Percentiles rank a stretch among this genome's conserved stretches.
phyloP scores from a whole-genome alignment of 345 rosid species.

The Nasturtium officinale region DNA sequence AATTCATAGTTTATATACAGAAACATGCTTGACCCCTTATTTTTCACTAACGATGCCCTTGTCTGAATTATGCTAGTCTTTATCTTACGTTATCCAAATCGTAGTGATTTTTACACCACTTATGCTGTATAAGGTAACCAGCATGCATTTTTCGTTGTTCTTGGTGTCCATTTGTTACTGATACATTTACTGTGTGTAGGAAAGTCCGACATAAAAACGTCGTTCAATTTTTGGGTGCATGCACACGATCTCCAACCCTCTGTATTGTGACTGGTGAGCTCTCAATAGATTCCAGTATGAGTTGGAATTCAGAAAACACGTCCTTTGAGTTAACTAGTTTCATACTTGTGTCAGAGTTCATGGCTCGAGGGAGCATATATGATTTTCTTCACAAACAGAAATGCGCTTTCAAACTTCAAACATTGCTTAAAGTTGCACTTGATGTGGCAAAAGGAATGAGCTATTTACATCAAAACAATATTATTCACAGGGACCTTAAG shows the following conservation, averaged over 20 bases:
- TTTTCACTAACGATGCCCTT: background rate
- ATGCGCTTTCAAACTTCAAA: conserved; percentile 75
- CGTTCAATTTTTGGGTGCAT: conserved; percentile 94
- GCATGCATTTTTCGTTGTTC: conserved; percentile 18
- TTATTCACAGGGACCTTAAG: conserved; percentile 94
- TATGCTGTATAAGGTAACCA: conserved; percentile 22
- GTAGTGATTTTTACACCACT: background rate
- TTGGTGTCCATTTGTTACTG: conserved; percentile 4
- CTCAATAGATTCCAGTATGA: background rate
- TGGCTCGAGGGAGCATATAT: conserved; percentile 91
- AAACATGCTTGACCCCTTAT: conserved; percentile 1
- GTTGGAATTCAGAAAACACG: conserved; percentile 14
- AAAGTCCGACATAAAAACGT: conserved; percentile 93
- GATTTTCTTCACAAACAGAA: conserved; percentile 86
- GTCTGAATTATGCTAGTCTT: background rate
- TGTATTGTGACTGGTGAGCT: conserved; percentile 91
- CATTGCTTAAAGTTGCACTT: conserved; percentile 80
- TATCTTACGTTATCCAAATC: background rate
- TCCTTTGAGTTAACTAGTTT: conserved; percentile 13
- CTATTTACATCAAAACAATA: conserved; percentile 94
- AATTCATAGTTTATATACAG: conserved; percentile 1
- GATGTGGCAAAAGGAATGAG: conserved; percentile 98
- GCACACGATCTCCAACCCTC: conserved; percentile 77
- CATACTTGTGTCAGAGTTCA: conserved; percentile 67
- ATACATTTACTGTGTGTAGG: conserved; percentile 49